Evolutionary conservation across 345 rosid species (phyloP), one percentile per base, ranked within the genome.

Genomic region (Citrus maxima): DNA sequence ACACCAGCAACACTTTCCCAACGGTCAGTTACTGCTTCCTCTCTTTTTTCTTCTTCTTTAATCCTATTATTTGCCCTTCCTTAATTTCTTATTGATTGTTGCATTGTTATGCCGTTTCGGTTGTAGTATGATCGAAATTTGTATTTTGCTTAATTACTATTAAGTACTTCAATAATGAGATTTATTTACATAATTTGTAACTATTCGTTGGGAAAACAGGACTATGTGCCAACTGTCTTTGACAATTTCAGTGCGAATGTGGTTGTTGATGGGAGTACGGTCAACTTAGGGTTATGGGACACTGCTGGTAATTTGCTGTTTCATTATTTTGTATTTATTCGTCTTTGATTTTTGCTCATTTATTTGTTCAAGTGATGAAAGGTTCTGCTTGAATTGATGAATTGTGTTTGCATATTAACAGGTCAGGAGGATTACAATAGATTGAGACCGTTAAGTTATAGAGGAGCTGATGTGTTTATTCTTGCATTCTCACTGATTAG

Each of bases 241-340:
- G 99, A 93, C 89, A 95, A 95, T 85, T 95, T 95, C 88, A 95
- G 98, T 82, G 98, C 98, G 73, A 93, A 95, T 89, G 98, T 95
- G 55, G 94, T 93, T 67, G 99, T 95, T 56, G 96, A 93, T 85
- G 99, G 99, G 46, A 88, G 85, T 85, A 95, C 98, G 42, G 93
- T 95, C 60, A 95, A 95, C 85, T 81, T 95, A 73, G 99, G 97
- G 35, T 87, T 93, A 76, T 95, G 98, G 99, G 99, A 95, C 80
- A 92, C 99, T 72, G 98, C 98, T 22, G 99, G 99, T 95, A 87
- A 89, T 67, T 82, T 83, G 83, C 30, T 49, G 60, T 10, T 30
- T 30, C 40, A 37, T 14, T 25, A 0, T 32, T 46, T 9, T 28
- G 5, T 19, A 70, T 70, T 74, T 13, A 13, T 46, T 46, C 14